phyloP scores from a whole-genome alignment of 495 filamentous ascomycete genomes.

The Hypoxylon intermedium region DNA sequence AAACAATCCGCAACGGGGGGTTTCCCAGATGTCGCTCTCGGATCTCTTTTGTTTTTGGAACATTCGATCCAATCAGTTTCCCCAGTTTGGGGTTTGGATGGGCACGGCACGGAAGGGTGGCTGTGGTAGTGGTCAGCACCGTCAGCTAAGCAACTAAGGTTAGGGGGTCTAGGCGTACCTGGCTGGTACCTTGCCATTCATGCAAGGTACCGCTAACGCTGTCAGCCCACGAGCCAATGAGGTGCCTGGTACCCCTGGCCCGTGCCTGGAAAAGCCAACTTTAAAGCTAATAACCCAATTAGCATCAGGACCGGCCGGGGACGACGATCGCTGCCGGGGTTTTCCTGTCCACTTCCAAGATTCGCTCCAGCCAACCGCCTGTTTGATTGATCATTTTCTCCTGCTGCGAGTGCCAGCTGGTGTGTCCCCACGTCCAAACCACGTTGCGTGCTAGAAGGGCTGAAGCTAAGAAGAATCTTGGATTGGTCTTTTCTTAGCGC shows the following conservation, averaged over 20 bases:
- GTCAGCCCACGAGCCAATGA: constrained; percentile 14
- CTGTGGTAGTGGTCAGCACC: constrained; percentile 24
- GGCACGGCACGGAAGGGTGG: constrained; percentile 7
- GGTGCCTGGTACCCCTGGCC: constrained; percentile 5
- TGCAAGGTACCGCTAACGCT: constrained; percentile 33
- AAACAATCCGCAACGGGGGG: constrained; percentile 25
- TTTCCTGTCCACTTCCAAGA: not conserved
- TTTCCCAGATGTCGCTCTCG: constrained; percentile 9
- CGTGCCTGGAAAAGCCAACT: constrained; percentile 5
- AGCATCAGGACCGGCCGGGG: constrained; percentile 9
- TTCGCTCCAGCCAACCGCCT: not conserved
- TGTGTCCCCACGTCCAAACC: constrained; percentile 19
- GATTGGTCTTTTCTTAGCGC: constrained; percentile 6
- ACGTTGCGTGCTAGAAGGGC: constrained; percentile 29
- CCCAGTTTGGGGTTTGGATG: not conserved
- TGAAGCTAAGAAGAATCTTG: constrained; percentile 14
- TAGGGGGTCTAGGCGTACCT: constrained; percentile 19
- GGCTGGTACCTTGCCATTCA: constrained; percentile 26
- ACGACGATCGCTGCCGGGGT: constrained; percentile 11
- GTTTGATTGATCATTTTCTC: not conserved
- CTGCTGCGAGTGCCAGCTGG: not conserved
- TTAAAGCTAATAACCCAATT: constrained; percentile 14
- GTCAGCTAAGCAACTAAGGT: constrained; percentile 20
- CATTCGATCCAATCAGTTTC: constrained; percentile 16
- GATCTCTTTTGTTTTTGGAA: constrained; percentile 18